Percentiles rank a stretch among this genome's conserved stretches.
These are phyloP conservation scores for Reutealis trisperma DNA, from an alignment of 345 rosid species.

Conservation along the genomic window DNA sequence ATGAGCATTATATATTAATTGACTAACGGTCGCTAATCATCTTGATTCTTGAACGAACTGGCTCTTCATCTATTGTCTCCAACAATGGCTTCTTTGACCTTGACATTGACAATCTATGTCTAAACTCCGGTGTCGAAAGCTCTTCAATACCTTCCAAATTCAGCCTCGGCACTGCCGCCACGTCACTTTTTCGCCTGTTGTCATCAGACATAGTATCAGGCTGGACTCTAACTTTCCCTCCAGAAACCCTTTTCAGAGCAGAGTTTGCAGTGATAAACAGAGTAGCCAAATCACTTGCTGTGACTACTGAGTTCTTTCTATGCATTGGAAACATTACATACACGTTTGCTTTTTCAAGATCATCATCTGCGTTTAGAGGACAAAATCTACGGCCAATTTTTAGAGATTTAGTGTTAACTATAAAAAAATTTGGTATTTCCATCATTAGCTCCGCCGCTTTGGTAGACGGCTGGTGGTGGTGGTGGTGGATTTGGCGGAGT, in stretches of 20 bases:
- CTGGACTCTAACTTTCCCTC: background rate
- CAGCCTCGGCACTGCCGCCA: conserved; percentile 12
- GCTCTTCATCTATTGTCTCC: conserved; percentile 25
- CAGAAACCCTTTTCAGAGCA: background rate
- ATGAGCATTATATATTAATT: no score
- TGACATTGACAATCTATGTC: conserved; percentile 20
- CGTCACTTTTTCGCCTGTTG: background rate
- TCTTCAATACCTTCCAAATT: conserved; percentile 26
- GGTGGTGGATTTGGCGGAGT: conserved; percentile 7
- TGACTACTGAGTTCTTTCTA: conserved; percentile 16
- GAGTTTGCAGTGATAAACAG: conserved; percentile 3
- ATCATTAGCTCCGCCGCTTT: conserved; percentile 26
- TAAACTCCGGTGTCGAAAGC: conserved; percentile 18
- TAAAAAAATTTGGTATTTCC: conserved; percentile 17
- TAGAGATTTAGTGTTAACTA: conserved; percentile 7
- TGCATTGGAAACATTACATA: conserved; percentile 22
- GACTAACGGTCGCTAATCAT: background rate
- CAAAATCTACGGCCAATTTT: conserved; percentile 17
- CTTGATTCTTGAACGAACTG: background rate
- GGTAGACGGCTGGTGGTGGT: background rate
- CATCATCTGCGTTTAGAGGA: conserved; percentile 20
- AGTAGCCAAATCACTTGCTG: conserved; percentile 7
- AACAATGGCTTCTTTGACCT: conserved; percentile 29
- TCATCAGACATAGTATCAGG: background rate
- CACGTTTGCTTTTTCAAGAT: conserved; percentile 16